Evolutionary conservation across 768 basidiomycete genomes (phyloP).

Genomic region (Tricholoma flavovirens): DNA sequence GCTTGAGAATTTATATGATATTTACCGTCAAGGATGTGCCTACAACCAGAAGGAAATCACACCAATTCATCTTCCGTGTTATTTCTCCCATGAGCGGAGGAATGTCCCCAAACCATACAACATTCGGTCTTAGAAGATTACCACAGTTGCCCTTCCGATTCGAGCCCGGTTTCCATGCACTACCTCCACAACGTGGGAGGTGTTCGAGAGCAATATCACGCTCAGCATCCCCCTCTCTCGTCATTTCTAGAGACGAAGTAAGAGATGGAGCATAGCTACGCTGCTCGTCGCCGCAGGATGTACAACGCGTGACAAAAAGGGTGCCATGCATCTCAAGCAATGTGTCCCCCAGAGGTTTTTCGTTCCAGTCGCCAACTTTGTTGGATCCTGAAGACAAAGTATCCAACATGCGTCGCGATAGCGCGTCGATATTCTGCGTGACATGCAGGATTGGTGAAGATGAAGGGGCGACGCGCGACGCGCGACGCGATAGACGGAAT

Average conservation of each 20-base stretch:
- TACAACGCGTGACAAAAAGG: constrained; percentile 39
- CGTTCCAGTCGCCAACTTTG: neutral
- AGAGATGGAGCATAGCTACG: constrained; percentile 24
- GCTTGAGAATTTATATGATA: neutral
- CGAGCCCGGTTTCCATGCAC: constrained; percentile 16
- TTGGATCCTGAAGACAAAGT: constrained; percentile 8
- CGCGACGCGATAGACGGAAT: constrained; percentile 23
- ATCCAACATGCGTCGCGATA: constrained; percentile 28
- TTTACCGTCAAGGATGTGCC: constrained; percentile 40
- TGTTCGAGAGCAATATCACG: constrained; percentile 18
- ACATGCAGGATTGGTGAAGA: constrained; percentile 27
- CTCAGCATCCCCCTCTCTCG: constrained; percentile 20
- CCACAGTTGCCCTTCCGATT: constrained; percentile 29
- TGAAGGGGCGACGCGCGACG: constrained; percentile 25
- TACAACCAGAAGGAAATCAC: constrained; percentile 36
- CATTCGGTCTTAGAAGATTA: constrained; percentile 32
- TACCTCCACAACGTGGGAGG: constrained; percentile 25
- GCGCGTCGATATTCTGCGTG: constrained; percentile 45
- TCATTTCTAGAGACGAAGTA: constrained; percentile 25
- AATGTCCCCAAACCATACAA: constrained; percentile 43
- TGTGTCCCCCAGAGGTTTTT: constrained; percentile 3
- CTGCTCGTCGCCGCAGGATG: constrained; percentile 24
- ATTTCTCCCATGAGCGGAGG: constrained; percentile 31
- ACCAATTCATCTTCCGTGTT: constrained; percentile 22
- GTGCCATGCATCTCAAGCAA: constrained; percentile 48